Conservation (phyloP, 2,329 filamentous ascomycete genomes). For the Cercospora janseana region DNA sequence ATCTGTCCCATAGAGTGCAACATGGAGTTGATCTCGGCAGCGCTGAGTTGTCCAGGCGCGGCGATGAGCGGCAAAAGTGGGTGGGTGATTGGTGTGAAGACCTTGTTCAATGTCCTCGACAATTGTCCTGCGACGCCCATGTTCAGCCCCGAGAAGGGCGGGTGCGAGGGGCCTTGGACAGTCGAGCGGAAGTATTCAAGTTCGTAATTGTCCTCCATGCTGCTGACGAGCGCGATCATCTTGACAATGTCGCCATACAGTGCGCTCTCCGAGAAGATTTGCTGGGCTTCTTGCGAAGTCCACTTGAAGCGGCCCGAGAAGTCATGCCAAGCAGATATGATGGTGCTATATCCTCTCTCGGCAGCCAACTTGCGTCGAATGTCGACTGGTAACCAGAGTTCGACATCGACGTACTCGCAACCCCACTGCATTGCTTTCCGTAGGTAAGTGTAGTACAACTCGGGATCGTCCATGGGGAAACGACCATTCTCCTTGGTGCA, state of each 20-base stretch:
- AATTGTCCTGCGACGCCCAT: slow-evolving; percentile 86
- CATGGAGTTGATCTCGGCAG: slow-evolving; percentile 79
- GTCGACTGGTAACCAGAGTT: slow-evolving; percentile 78
- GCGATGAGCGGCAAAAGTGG: slow-evolving; percentile 79
- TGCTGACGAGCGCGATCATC: slow-evolving; percentile 82
- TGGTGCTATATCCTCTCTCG: slow-evolving; percentile 72
- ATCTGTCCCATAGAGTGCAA: slow-evolving; percentile 76
- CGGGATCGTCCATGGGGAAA: slow-evolving; percentile 78
- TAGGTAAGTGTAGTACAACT: slow-evolving; percentile 74
- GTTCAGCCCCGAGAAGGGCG: slow-evolving; percentile 77
- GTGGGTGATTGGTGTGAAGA: slow-evolving; percentile 86
- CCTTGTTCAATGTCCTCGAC: slow-evolving; percentile 77
- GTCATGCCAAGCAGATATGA: slow-evolving; percentile 91
- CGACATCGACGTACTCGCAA: slow-evolving; percentile 85
- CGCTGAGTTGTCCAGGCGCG: slow-evolving; percentile 80
- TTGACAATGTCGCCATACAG: slow-evolving; percentile 83
- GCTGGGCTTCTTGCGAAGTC: slow-evolving; percentile 70
- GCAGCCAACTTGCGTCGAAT: slow-evolving; percentile 68
- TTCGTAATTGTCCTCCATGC: slow-evolving; percentile 84
- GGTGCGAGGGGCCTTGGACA: slow-evolving; percentile 63
- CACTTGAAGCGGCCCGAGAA: slow-evolving; percentile 82
- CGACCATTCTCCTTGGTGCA: slow-evolving; percentile 79
- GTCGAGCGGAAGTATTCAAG: slow-evolving; percentile 82
- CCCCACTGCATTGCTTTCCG: slow-evolving; percentile 84
- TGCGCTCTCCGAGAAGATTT: slow-evolving; percentile 68